A percentile compares a stretch with the other conserved stretches of the same genome.
phyloP scores from a whole-genome alignment of 2,329 filamentous ascomycete genomes.

The Claviceps fusiformis region DNA sequence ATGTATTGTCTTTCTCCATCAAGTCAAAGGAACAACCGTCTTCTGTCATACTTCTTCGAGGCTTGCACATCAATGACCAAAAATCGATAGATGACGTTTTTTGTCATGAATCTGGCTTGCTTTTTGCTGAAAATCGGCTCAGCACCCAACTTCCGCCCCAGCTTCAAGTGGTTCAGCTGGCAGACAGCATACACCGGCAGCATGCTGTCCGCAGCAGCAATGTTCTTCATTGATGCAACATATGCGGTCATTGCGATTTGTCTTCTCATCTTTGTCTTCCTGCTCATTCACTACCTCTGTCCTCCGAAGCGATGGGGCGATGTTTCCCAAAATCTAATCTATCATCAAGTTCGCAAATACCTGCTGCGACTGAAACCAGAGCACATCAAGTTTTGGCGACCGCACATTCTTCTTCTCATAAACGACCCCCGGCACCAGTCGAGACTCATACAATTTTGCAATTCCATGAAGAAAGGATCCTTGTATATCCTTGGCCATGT shows the following conservation, averaged over 20 bases:
- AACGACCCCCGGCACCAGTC: slow-evolving; percentile 74
- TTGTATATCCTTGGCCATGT: slow-evolving; percentile 79
- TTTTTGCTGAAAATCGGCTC: slow-evolving; percentile 78
- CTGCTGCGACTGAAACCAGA: slow-evolving; percentile 70
- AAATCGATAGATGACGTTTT: slow-evolving; percentile 58
- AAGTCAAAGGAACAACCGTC: too few species aligned
- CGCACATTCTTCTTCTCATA: slow-evolving; percentile 72
- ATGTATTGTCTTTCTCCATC: slow-evolving; percentile 10
- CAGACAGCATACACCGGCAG: slow-evolving; percentile 65
- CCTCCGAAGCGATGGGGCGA: slow-evolving; percentile 85
- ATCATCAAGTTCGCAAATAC: slow-evolving; percentile 76
- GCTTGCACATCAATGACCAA: background rate
- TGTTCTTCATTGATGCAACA: slow-evolving; percentile 81
- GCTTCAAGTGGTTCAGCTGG: slow-evolving; percentile 83
- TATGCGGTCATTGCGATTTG: slow-evolving; percentile 66
- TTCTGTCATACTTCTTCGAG: background rate
- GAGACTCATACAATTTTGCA: slow-evolving; percentile 79
- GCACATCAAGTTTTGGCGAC: slow-evolving; percentile 88
- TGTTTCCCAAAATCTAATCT: slow-evolving; percentile 79
- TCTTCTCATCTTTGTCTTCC: slow-evolving; percentile 61
- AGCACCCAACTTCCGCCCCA: slow-evolving; percentile 77
- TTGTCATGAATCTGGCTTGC: slow-evolving; percentile 77
- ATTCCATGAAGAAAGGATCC: slow-evolving; percentile 77
- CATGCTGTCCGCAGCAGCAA: slow-evolving; percentile 62
- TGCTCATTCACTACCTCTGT: slow-evolving; percentile 73